phyloP scores from a whole-genome alignment of 148 eudicot species.

The Rhododendron williamsianum region DNA sequence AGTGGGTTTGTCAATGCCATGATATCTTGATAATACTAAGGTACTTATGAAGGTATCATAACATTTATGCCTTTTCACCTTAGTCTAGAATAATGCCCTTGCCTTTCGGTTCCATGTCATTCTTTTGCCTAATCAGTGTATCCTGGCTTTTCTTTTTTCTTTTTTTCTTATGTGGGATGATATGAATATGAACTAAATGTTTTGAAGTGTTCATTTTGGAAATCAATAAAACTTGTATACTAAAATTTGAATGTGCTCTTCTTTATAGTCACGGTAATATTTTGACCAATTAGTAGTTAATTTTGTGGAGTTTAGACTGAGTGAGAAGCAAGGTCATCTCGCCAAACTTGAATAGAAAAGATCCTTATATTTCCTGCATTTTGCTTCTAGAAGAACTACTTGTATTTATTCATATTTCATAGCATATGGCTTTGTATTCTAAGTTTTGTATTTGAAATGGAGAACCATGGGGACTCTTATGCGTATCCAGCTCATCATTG shows the following conservation, averaged over 20 bases:
- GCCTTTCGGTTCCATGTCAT: not conserved
- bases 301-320: not conserved
- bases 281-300: not conserved
- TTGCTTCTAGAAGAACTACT: not conserved
- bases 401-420: not conserved
- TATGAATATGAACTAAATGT: not conserved
- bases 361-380: not conserved
- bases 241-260: not conserved
- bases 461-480: not conserved
- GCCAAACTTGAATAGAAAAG: not conserved
- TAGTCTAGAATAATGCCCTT: not conserved
- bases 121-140: not conserved
- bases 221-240: not conserved
- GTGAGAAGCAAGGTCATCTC: not conserved
- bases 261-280: not conserved
- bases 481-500: not conserved
- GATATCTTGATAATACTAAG: constrained; percentile 24
- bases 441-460: not conserved
- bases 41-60: not conserved
- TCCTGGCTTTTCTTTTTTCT: not conserved
- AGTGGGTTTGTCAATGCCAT: constrained; percentile 55
- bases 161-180: not conserved
- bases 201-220: not conserved
- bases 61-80: not conserved
- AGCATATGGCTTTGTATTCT: not conserved